phyloP scores from a whole-genome alignment of 139 green algal species.

The Tetraselmis chui region DNA sequence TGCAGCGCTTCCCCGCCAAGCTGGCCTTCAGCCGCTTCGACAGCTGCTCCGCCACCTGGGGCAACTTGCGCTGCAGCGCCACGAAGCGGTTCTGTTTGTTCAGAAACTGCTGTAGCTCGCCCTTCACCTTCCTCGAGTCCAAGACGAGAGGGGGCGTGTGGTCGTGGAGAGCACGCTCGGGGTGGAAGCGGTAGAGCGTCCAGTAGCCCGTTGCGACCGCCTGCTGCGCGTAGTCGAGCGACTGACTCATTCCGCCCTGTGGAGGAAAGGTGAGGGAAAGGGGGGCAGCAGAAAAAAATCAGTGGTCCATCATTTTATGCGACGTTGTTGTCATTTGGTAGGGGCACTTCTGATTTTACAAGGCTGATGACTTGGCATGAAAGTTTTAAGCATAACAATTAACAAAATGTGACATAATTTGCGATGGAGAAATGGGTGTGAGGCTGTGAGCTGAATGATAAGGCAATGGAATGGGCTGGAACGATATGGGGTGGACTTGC shows the following conservation, averaged over 20 bases:
- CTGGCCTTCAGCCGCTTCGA: neutral
- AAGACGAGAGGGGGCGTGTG: neutral
- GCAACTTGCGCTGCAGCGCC: neutral
- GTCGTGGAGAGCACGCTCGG: neutral
- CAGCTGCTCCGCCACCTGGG: conserved; percentile 1
- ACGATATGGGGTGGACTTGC: too few relatives aligned
- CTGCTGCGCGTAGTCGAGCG: conserved; percentile 26
- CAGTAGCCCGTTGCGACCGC: conserved; percentile 43
- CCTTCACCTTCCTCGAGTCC: neutral
- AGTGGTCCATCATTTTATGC: too few relatives aligned
- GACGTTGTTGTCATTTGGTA: too few relatives aligned
- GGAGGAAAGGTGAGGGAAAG: neutral
- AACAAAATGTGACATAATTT: too few relatives aligned
- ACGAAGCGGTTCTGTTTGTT: conserved; percentile 1
- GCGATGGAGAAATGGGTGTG: too few relatives aligned
- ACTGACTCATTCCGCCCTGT: conserved; percentile 29
- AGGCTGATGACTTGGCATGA: too few relatives aligned
- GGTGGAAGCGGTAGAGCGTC: conserved; percentile 32
- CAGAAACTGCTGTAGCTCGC: neutral
- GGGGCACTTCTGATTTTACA: neutral
- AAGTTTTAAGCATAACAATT: neutral
- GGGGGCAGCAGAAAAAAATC: too few relatives aligned
- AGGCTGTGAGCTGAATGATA: too few relatives aligned
- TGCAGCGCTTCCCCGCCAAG: neutral
- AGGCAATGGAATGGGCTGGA: too few relatives aligned